Base-by-base conservation (phyloP, 2,329 filamentous ascomycete species). In the Claviceps digitariae region DNA sequence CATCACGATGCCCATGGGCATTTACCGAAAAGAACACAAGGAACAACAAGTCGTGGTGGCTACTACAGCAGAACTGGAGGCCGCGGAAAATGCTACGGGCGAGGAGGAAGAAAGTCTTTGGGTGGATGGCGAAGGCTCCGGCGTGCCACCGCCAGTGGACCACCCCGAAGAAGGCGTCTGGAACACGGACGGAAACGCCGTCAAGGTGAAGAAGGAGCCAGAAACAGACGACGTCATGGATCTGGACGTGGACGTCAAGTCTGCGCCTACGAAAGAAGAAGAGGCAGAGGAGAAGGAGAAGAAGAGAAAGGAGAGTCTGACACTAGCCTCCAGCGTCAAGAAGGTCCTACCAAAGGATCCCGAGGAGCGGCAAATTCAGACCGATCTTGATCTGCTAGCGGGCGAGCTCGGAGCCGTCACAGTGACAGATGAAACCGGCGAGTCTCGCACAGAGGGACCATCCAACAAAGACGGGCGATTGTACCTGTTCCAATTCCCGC, bases 401-500 rank as follows among this genome's bases (percentile, higher is more conserved):
- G 67, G 64, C 57, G 72, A 75, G 52, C 61, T 74, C n/a, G 72
- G 71, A 25, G 63, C 67, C 41, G 59, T 67, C 45, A 63, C 65
- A 20, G 61, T 69, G 13, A 60, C 63, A 23, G 63, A 64, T 41
- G 60, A 65, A 23, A 61, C 58, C 15, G 61, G 63, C 50, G 62
- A 62, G 15, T 54, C 58, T 21, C 62, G 62, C 53, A 57, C 56
- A 17, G 62, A 64, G 45, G 64, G 57, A 8, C 63, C 63, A 2
- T 57, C 64, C 48, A 66, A 69, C 64, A 71, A 71, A 57, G 78
- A 82, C 47, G 79, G 81, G 23, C 73, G 78, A 40, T 64, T 83
- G 51, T 83, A 82, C 57, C 70, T 84, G 50, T 84, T 84, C 67
- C 81, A 84, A 59, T 78, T 84, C 58, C 81, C 81, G 43, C 79